Base-by-base conservation (phyloP, 2,329 filamentous ascomycete species). In the Penicillium sp. region DNA sequence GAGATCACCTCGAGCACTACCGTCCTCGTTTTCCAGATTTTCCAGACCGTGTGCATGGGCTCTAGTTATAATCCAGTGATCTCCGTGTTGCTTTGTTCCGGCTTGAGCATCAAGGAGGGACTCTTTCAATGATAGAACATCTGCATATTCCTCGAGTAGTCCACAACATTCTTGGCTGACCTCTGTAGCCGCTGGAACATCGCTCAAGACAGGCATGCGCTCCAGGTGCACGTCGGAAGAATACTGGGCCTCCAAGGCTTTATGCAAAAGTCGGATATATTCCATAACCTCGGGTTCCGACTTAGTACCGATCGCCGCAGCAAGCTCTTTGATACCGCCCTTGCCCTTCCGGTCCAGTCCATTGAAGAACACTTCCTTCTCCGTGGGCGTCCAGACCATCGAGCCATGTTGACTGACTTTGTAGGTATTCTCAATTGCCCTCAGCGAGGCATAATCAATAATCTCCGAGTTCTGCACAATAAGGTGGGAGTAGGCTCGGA, bases 161-260 rank as follows among this genome's bases (percentile, higher is more conserved):
- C 77, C 72, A 62, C 83, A 86, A 66, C 89, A 90, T 55, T 85
- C 81, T 22, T 79, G 74, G 64, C 86, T 84, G 26, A 96, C 74
- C 69, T 97, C 91, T 1, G 82, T 68, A 0, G 92, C 92, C 2
- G 89, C 86, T 1, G 88, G 87, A 2, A 90, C 76, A 53, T 91
- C 85, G 11, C 78, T 75, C 51, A 80, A 69, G 26, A 77, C 72
- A 31, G 84, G 52, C 52, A 55, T 55, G n/a, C 11, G 24, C 61
- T 26, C 70, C 62, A 67, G 76, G 70, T 6, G 73, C 66, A 40
- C 71, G 65, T 50, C 63, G 31, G 61, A 73, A 18, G 66, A 58
- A 61, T 76, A 76, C 38, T 79, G 75, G 22, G 73, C 68, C 35
- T 79, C 71, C 6, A 76, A 62, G 1, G 78, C 79, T 20, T 80